Evolutionary conservation across 2,329 filamentous ascomycete species (phyloP), one percentile per base, ranked within the genome.

Genomic region (Sphaerulina musiva): DNA sequence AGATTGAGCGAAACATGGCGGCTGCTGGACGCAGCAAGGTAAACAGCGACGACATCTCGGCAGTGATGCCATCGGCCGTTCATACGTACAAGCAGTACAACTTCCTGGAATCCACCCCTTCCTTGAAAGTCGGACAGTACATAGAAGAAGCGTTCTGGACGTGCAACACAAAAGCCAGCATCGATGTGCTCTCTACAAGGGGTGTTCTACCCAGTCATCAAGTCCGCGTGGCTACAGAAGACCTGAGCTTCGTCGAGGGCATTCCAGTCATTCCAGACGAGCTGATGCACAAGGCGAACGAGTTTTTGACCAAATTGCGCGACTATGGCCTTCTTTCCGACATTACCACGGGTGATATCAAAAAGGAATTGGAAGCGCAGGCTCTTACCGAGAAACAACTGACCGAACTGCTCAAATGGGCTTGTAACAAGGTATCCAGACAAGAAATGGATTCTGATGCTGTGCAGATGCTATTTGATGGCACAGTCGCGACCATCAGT

Each of bases 91-190:
- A 89, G 62, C 92, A 93, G 14, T 98, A 93, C 68, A 88, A 87
- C 0, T 95, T 93, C 62, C 80, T 79, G 38, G 89, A 95, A 66
- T 96, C 93, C 1, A 97, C 95, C 0, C 93, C 93, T 1, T 95
- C 87, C 58, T 80, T 80, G 0, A 80, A 87, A 56, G 87, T 97
- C 17, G 89, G 90, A 0, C 83, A 89, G 66, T 86, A 89, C 57
- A 89, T 98, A 50, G 91, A 96, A 66, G 89, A 96, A 71, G 88
- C 90, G 0, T 98, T 98, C 68, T 98, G 93, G 93, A 95, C 84
- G 36, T 91, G 89, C 59, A 93, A 87, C 66, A 85, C 83, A 67
- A 86, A 85, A 59, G 83, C 89, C 2, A 85, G 82, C 0, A 89
- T 97, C 54, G 91, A 96, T 65, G 80, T 96, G 6, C 84, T 95